A percentile compares a stretch with the other conserved stretches of the same genome.
phyloP scores from a whole-genome alignment of 148 eudicot species.

The Heliamphora exappendiculata region DNA sequence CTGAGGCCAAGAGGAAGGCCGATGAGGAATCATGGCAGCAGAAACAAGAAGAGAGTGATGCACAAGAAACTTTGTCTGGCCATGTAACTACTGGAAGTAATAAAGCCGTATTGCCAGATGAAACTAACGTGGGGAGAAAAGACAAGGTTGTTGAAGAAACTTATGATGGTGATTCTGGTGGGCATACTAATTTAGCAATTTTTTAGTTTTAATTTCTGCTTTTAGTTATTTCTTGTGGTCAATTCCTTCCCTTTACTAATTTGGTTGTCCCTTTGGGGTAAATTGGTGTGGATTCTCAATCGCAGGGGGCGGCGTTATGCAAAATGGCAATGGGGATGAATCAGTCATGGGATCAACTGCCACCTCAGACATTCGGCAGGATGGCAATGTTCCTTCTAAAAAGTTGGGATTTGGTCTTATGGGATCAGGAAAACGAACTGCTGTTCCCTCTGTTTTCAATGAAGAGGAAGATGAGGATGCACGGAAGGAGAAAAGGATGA shows the following conservation, averaged over 20 bases:
- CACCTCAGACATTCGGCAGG: conserved; percentile 36
- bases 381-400: conserved; percentile 43
- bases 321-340: conserved; percentile 63
- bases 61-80: conserved; percentile 30
- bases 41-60: conserved; percentile 43
- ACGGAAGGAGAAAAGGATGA: conserved; percentile 90
- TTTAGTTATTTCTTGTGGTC: not conserved
- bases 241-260: not conserved
- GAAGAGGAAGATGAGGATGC: conserved; percentile 92
- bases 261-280: not conserved
- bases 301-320: conserved; percentile 42
- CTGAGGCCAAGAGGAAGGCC: conserved; percentile 63
- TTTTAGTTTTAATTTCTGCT: not conserved
- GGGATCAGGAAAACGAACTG: conserved; percentile 82
- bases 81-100: conserved; percentile 43
- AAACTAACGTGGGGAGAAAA: conserved; percentile 25
- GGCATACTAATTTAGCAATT: conserved; percentile 33
- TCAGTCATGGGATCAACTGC: conserved; percentile 25
- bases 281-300: not conserved
- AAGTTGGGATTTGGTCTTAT: conserved; percentile 85
- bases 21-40: conserved; percentile 48
- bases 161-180: conserved; percentile 27
- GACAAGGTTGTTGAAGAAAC: conserved; percentile 38
- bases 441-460: conserved; percentile 77
- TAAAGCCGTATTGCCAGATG: conserved; percentile 28